Evolutionary conservation across 371 early-diverging fungal species (phyloP).

Genomic region (Mortierella sp.): DNA sequence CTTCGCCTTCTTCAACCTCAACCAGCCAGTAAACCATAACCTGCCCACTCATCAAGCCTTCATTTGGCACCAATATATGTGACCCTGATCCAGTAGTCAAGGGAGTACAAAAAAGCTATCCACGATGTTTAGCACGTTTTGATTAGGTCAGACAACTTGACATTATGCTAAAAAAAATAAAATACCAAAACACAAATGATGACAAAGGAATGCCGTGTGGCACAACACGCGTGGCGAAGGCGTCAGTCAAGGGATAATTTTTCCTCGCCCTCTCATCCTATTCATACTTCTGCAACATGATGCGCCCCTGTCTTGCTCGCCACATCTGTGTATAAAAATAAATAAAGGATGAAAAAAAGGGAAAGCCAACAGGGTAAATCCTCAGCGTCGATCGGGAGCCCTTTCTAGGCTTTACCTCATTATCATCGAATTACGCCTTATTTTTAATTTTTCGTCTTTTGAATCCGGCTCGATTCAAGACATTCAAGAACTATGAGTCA

Average conservation of each 20-base stretch:
- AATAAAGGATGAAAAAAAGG: no score
- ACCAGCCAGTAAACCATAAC: neutral
- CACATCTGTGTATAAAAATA: no score
- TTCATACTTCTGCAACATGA: neutral
- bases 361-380: no score
- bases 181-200: neutral
- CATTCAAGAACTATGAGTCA: no score
- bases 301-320: no score
- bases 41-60: neutral
- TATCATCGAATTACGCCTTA: no score
- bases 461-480: no score
- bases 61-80: neutral
- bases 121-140: neutral
- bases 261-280: neutral
- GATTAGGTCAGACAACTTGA: neutral
- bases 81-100: neutral
- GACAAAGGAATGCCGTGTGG: conserved; percentile 1
- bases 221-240: neutral
- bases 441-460: no score
- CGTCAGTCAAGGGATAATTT: neutral
- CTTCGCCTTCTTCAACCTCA: neutral
- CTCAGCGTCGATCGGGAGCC: no score
- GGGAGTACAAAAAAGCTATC: neutral
- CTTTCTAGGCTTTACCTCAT: no score
- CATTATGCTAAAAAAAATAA: neutral